Conservation (phyloP, 345 rosid species). For the Arabis alpina region DNA sequence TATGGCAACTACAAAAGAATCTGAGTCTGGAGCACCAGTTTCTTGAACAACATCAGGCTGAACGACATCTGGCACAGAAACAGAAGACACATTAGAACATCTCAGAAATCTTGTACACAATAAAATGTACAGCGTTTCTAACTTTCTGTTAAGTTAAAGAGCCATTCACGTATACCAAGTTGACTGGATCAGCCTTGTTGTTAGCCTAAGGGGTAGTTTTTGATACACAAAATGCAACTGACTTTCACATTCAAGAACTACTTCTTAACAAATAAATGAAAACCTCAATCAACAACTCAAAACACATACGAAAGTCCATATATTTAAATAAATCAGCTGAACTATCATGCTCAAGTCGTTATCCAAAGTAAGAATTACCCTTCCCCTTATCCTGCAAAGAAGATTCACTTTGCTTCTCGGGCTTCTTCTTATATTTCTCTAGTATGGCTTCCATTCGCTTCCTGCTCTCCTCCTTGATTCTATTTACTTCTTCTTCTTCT, state of each 20-base stretch:
- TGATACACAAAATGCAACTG: conserved; percentile 6
- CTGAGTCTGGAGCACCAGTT: conserved; percentile 16
- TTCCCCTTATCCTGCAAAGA: conserved; percentile 41
- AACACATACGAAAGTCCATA: not conserved
- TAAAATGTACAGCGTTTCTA: too few relatives aligned
- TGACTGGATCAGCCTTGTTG: not conserved
- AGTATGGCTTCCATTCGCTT: conserved; percentile 79
- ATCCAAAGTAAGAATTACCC: conserved; percentile 47
- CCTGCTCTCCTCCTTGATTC: conserved; percentile 92
- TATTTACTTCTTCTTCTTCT: conserved; percentile 86
- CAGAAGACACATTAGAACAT: conserved; percentile 37
- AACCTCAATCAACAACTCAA: conserved; percentile 13
- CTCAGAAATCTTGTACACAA: conserved; percentile 19
- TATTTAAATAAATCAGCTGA: conserved; percentile 20
- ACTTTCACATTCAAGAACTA: conserved; percentile 12
- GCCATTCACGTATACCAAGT: conserved; percentile 11
- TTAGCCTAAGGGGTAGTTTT: conserved; percentile 8
- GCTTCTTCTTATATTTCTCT: conserved; percentile 69
- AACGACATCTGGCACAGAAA: conserved; percentile 34
- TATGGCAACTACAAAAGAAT: conserved; percentile 26
- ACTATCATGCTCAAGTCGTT: conserved; percentile 9
- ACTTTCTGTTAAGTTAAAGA: not conserved
- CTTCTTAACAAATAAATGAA: not conserved
- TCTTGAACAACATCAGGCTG: conserved; percentile 31
- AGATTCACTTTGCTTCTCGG: conserved; percentile 51